phyloP scores from a whole-genome alignment of 805 yeast genomes.

The Nakazawaea peltata region DNA sequence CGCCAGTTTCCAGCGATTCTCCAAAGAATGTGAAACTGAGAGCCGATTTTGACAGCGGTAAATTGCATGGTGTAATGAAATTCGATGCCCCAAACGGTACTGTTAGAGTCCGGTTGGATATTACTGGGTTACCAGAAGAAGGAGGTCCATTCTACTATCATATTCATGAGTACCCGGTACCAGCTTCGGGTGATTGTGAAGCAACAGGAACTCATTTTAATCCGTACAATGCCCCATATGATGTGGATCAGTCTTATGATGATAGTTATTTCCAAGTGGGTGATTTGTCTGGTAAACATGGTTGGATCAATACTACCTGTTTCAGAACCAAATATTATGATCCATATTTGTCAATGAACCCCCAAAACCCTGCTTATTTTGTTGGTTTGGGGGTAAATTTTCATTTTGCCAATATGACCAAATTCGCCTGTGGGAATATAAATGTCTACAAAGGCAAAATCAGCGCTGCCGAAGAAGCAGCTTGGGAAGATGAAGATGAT shows the following conservation, averaged over 20 bases:
- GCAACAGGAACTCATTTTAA: constrained; percentile 52
- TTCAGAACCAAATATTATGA: constrained; percentile 57
- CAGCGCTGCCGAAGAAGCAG: constrained; percentile 14
- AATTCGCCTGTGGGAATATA: constrained; percentile 59
- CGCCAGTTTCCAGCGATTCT: constrained; percentile 42
- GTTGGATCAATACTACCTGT: constrained; percentile 62
- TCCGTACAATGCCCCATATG: constrained; percentile 49
- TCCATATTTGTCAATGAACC: constrained; percentile 56
- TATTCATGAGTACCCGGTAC: constrained; percentile 52
- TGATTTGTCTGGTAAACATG: constrained; percentile 74
- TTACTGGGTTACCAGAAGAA: constrained; percentile 57
- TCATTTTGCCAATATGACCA: constrained; percentile 47
- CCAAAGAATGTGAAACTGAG: constrained; percentile 44
- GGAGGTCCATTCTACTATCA: constrained; percentile 69
- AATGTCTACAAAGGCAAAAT: constrained; percentile 22
- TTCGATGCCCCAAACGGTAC: constrained; percentile 52
- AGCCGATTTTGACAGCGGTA: constrained; percentile 46
- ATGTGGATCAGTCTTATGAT: constrained; percentile 40
- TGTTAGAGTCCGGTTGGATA: constrained; percentile 60
- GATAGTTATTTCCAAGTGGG: constrained; percentile 64
- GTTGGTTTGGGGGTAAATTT: constrained; percentile 50
- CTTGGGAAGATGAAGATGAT: constrained; percentile 14
- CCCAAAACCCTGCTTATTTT: constrained; percentile 45
- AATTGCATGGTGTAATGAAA: constrained; percentile 44
- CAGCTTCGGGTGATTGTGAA: constrained; percentile 43